A percentile compares a stretch with the other conserved stretches of the same genome.
Evolutionary conservation across 2,329 filamentous ascomycete genomes (phyloP).

Genomic region (Monilinia vaccinii-corymbosi): DNA sequence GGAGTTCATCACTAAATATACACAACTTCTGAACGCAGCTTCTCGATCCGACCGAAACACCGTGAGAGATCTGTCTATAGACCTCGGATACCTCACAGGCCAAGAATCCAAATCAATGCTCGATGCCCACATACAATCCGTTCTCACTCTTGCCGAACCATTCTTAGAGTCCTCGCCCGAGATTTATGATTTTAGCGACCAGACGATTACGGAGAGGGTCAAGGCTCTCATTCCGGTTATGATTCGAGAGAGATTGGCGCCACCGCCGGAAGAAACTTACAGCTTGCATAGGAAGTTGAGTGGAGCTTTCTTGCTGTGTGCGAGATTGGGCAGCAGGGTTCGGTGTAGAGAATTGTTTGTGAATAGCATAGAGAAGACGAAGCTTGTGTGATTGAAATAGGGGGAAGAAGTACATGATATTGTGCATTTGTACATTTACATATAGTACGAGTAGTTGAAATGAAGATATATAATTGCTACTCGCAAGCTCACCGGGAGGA

Average conservation of each 20-base stretch:
- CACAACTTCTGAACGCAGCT: conserved; percentile 71
- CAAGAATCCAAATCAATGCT: conserved; percentile 80
- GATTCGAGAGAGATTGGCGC: conserved; percentile 78
- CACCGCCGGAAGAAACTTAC: conserved; percentile 96
- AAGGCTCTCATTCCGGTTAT: conserved; percentile 83
- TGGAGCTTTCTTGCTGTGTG: conserved; percentile 89
- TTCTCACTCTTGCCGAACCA: conserved; percentile 85
- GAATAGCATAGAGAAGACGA: conserved; percentile 28
- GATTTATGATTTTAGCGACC: conserved; percentile 83
- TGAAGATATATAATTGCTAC: neutral
- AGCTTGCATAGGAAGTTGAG: conserved; percentile 90
- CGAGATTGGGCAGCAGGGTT: conserved; percentile 74
- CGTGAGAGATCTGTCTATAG: conserved; percentile 60
- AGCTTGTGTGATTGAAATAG: conserved; percentile 11
- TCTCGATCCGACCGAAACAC: conserved; percentile 56
- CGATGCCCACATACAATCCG: conserved; percentile 78
- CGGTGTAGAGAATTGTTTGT: conserved; percentile 73
- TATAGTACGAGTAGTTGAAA: too few species aligned
- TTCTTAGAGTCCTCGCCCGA: conserved; percentile 69
- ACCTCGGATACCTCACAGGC: conserved; percentile 86
- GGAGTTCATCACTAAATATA: conserved; percentile 71
- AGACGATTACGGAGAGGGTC: conserved; percentile 94
- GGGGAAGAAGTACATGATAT: neutral
- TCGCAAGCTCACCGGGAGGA: neutral
- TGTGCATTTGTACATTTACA: neutral